Percentiles rank a stretch among this genome's conserved stretches.
phyloP scores from a whole-genome alignment of 805 yeast species.

The Schizosaccharomyces lindneri region DNA sequence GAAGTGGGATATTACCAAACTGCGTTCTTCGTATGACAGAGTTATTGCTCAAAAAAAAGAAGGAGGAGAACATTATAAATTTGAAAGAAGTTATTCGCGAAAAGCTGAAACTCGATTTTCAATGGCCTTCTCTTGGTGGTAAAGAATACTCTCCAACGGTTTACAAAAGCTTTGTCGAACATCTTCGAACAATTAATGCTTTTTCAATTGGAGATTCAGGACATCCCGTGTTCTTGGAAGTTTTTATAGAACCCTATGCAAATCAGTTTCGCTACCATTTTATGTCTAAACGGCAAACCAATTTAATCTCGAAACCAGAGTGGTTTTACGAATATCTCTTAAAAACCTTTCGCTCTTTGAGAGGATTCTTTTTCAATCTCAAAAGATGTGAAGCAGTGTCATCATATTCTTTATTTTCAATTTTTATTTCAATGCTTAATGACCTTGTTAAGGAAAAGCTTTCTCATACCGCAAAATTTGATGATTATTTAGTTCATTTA shows the following conservation, averaged over 20 bases:
- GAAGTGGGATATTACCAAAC: not conserved
- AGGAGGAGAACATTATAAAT: not conserved
- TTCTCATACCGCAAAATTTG: not conserved
- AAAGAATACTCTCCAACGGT: not conserved
- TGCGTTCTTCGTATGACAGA: not conserved
- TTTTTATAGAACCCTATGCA: not conserved
- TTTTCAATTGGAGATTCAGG: not conserved
- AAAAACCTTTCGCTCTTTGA: not conserved
- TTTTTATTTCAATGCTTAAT: not conserved
- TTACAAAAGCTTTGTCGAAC: not conserved
- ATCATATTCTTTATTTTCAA: not conserved
- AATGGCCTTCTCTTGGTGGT: not conserved
- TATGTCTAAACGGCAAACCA: not conserved
- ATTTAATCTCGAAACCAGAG: not conserved
- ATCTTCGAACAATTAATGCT: not conserved
- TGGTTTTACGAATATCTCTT: not conserved
- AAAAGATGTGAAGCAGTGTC: not conserved
- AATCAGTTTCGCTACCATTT: not conserved
- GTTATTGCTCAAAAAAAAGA: not conserved
- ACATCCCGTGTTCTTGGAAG: not conserved
- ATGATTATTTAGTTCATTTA: not conserved
- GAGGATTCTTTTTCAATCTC: not conserved
- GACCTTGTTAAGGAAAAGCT: not conserved
- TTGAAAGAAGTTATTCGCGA: not conserved
- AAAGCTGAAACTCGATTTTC: not conserved